A percentile compares a stretch with the other conserved stretches of the same genome.
phyloP scores from a whole-genome alignment of 768 basidiomycete genomes.

The Agaricus subrufescens region DNA sequence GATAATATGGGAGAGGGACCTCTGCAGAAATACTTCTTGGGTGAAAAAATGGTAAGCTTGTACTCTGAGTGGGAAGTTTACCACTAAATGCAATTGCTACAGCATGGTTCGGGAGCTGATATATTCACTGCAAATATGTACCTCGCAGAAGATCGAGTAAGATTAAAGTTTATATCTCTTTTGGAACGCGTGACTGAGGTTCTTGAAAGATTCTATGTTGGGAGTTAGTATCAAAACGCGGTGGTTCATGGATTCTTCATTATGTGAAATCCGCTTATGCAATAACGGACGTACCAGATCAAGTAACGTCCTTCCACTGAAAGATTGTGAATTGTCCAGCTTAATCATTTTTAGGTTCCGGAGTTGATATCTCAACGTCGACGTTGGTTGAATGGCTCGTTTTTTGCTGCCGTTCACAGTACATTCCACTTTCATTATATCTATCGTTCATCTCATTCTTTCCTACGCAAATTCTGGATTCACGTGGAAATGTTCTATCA shows the following conservation, averaged over 20 bases:
- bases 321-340: neutral
- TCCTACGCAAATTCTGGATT: constrained; percentile 88
- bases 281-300: constrained; percentile 90
- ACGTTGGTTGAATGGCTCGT: constrained; percentile 96
- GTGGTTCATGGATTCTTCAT: constrained; percentile 87
- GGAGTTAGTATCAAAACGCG: constrained; percentile 95
- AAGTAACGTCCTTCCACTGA: constrained; percentile 22
- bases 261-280: constrained; percentile 95
- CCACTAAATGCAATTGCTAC: neutral
- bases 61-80: constrained; percentile 3
- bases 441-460: constrained; percentile 82
- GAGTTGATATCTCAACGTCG: constrained; percentile 94
- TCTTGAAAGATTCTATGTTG: constrained; percentile 78
- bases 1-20: constrained; percentile 81
- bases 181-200: constrained; percentile 6
- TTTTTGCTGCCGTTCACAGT: constrained; percentile 95
- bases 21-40: constrained; percentile 93
- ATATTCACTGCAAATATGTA: constrained; percentile 98
- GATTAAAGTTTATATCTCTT: constrained; percentile 7
- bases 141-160: constrained; percentile 80
- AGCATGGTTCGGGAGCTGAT: constrained; percentile 81
- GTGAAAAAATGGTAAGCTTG: constrained; percentile 77
- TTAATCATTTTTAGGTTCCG: constrained; percentile 53
- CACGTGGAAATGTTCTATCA: constrained; percentile 94
- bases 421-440: constrained; percentile 93